Conservation (phyloP, 345 rosid genomes). For the Xanthoceras sorbifolium region DNA sequence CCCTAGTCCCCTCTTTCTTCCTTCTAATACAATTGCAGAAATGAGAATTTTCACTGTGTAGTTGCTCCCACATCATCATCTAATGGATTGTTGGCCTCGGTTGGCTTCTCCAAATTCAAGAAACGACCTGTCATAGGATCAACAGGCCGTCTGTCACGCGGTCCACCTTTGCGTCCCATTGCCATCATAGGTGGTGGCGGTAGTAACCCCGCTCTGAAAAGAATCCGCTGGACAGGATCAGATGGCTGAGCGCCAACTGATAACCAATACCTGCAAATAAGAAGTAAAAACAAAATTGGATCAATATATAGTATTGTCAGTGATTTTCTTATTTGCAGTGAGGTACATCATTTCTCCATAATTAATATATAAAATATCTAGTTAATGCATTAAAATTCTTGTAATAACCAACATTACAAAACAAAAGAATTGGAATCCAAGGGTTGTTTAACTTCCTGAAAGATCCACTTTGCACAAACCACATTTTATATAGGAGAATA, state of each 20-base stretch:
- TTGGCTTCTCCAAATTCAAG: constrained; percentile 41
- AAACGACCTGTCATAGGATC: constrained; percentile 80
- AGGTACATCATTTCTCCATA: not conserved
- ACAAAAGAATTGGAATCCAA: no score
- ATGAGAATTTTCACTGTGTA: not conserved
- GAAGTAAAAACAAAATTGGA: not conserved
- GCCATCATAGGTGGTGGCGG: constrained; percentile 91
- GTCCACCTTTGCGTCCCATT: constrained; percentile 80
- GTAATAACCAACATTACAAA: not conserved
- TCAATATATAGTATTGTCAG: not conserved
- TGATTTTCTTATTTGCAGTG: not conserved
- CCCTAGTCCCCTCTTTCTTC: no score
- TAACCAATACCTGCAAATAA: constrained; percentile 76
- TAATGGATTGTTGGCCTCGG: constrained; percentile 20
- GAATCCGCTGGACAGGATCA: constrained; percentile 18
- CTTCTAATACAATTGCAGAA: not conserved
- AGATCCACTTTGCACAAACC: not conserved
- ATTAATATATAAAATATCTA: no score
- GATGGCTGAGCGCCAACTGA: constrained; percentile 93
- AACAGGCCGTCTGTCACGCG: constrained; percentile 64
- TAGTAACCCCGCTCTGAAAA: constrained; percentile 78
- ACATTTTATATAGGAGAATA: not conserved
- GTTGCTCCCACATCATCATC: constrained; percentile 7
- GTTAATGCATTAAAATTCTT: not conserved
- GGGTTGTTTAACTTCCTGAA: not conserved